Evolutionary conservation across 345 rosid genomes (phyloP).

Genomic region (Iberis pinnata): DNA sequence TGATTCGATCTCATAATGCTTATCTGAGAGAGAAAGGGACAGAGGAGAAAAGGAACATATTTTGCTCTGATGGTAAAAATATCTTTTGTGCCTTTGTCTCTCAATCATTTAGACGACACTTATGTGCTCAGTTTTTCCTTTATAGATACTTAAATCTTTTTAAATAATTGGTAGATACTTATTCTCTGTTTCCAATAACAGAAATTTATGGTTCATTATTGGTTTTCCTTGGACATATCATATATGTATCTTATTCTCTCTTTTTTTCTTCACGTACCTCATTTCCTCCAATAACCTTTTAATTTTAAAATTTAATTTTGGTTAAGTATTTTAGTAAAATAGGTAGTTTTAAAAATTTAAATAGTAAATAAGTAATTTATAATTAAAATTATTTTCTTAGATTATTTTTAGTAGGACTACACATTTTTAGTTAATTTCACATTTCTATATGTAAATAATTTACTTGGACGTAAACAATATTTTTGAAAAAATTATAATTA

Average conservation of each 20-base stretch:
- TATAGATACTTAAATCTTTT: background rate
- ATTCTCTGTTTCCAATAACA: constrained; percentile 28
- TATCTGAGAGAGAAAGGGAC: constrained; percentile 17
- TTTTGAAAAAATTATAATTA: too few relatives aligned
- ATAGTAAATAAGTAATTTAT: too few relatives aligned
- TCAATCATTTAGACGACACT: too few relatives aligned
- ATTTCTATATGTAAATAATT: too few relatives aligned
- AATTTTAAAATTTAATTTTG: too few relatives aligned
- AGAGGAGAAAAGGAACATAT: constrained; percentile 14
- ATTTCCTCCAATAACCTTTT: background rate
- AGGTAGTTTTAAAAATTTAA: too few relatives aligned
- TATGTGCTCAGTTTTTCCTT: constrained; percentile 26
- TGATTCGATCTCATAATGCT: constrained; percentile 24
- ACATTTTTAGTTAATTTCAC: too few relatives aligned
- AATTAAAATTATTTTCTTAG: too few relatives aligned
- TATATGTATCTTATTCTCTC: constrained; percentile 8
- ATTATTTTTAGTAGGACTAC: too few relatives aligned
- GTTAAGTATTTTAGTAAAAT: too few relatives aligned
- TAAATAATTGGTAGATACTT: constrained; percentile 28
- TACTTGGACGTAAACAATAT: too few relatives aligned
- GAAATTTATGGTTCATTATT: constrained; percentile 21
- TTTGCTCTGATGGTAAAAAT: constrained; percentile 25
- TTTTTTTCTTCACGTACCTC: constrained; percentile 2
- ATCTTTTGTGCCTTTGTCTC: background rate
- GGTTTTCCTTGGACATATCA: background rate